Evolutionary conservation across 352 stramenopile species (phyloP), one percentile per base, ranked within the genome.

Genomic region (Thalassiosira livingstoniorum): DNA sequence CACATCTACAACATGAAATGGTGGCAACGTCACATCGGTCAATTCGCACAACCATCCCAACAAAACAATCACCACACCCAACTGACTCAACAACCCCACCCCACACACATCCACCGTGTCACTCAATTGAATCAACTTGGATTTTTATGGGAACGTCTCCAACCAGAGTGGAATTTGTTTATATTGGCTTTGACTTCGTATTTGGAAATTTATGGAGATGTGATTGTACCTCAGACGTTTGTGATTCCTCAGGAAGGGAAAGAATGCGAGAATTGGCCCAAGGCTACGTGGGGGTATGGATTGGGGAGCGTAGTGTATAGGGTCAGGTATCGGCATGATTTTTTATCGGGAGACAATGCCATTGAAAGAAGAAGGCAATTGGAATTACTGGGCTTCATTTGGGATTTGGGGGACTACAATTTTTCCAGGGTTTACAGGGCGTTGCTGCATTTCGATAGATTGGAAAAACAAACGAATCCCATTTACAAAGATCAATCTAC

Each of bases 1-100:
- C 85, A 80, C 25, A 80, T 93, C 21, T 94, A 94, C 76, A 85
- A 89, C 54, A 92, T 92, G 82, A 88, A 86, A 80, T 94, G 90
- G 90, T 94, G 90, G 90, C 79, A 90, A 60, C 23, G 66, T 13
- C 79, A 93, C 61, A 80, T 94, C n/a, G 66, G 84, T 43, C 37
- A 88, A 39, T n/a, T n/a, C n/a, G n/a, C n/a, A n/a, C n/a, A n/a
- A n/a, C n/a, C n/a, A n/a, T n/a, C n/a, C n/a, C n/a, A n/a, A n/a
- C 57, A 68, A 42, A 83, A 74, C 15, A 72, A 89, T 53, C 75
- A 83, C 25, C 86, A 92, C 4, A 34, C 68, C 34, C 67, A 92
- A 71, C 67, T 93, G 15, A 93, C 90, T 54, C 32, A 74, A 71
- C 47, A 35, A 55, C 91, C 25, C 87, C 90, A 70, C 55, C 55